phyloP scores from a whole-genome alignment of 2,329 filamentous ascomycete species.

The Amphichorda felina region DNA sequence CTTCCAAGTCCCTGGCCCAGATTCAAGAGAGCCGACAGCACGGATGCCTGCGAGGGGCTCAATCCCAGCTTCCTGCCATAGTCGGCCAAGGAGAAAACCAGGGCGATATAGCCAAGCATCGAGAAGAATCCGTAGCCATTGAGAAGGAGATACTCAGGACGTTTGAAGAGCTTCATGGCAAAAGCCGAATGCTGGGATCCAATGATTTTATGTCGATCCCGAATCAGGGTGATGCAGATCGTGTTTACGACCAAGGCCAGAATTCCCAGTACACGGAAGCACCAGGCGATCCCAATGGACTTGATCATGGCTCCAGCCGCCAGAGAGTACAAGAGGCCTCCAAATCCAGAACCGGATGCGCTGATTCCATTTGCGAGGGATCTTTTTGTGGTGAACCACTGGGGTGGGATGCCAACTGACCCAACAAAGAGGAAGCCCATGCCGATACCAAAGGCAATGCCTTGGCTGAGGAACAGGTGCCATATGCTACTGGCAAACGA shows the following conservation, averaged over 20 bases:
- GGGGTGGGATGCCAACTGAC: constrained; percentile 40
- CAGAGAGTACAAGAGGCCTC: constrained; percentile 12
- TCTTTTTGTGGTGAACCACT: constrained; percentile 46
- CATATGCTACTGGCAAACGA: constrained; percentile 40
- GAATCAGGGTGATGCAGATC: constrained; percentile 38
- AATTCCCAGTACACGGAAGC: constrained; percentile 36
- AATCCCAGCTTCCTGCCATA: constrained; percentile 50
- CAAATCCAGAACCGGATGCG: constrained; percentile 35
- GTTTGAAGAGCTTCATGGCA: background rate
- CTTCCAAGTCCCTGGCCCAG: constrained; percentile 47
- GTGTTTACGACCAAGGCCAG: constrained; percentile 41
- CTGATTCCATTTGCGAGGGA: constrained; percentile 46
- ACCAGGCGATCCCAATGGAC: constrained; percentile 38
- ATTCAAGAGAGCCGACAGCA: constrained; percentile 51
- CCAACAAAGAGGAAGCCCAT: constrained; percentile 49
- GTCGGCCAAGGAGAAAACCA: constrained; percentile 52
- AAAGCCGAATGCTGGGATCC: background rate
- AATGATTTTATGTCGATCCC: background rate
- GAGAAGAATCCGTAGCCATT: constrained; percentile 26
- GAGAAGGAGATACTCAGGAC: background rate
- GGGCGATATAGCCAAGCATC: constrained; percentile 52
- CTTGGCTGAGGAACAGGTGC: constrained; percentile 50
- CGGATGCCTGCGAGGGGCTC: constrained; percentile 41
- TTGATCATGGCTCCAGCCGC: constrained; percentile 34
- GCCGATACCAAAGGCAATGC: constrained; percentile 46